Base-by-base conservation (phyloP, 371 early-diverging fungal species). In the Mucor lusitanicus region DNA sequence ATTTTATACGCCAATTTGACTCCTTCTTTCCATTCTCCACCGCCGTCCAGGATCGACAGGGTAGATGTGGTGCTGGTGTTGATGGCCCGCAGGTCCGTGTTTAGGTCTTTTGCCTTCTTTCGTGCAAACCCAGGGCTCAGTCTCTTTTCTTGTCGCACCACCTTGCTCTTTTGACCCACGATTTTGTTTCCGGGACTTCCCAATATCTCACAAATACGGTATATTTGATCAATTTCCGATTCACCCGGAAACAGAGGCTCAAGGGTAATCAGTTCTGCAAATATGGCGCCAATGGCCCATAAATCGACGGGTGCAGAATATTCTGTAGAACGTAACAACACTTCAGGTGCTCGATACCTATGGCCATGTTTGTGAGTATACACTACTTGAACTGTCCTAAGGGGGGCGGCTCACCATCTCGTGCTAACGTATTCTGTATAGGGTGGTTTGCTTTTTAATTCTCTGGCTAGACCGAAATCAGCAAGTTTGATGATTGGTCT, bases 271-370 rank as follows among this genome's bases (percentile, higher is more conserved):
- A 99, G 78, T 80, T 99, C 99, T 15, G 95, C 93, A 37, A 96
- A 83, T 13, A 99, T 98, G 5, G 94, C 84, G 2, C 99, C 99
- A 0, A 97, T 83, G 2, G 99, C 98, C 99, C 99, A 99, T 27
- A 99, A 84, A 78, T 99, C 99, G 27, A 99, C 94, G 5, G 99
- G 95, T 25, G 90, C 94, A n/a, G 94, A 90, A 68, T 99, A 99
- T 42, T 80, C 81, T 2, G 92, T 89, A 13, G 90, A 91, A 25
- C 95, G 90, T 37, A 98, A 82, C 21, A 99, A 75, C 3, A 99
- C 92, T 80, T 99, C 99, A 30, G 99, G 99, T 3, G 99, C 96
- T 39, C 99, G 91, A 80, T 99, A 99, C 96, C 96, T 92, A 75
- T 13, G 32, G 37, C 1, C 9, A 33, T 4, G 33, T 33, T 2